These are phyloP conservation scores for Penium margaritaceum DNA, from an alignment of 139 green algal genomes.

Conservation along the genomic window DNA sequence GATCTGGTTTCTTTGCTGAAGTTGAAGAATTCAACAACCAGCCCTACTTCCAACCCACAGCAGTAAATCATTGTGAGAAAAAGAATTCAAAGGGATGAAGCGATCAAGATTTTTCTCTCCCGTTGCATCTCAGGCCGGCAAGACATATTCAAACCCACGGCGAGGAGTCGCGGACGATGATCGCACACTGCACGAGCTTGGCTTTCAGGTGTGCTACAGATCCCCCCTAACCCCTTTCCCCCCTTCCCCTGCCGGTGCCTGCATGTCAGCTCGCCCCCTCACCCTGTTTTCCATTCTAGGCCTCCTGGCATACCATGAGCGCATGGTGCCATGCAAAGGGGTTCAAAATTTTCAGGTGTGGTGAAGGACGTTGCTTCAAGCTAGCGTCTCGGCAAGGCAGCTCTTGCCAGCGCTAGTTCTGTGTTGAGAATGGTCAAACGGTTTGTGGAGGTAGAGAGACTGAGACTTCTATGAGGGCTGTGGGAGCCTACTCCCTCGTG, in stretches of 20 bases:
- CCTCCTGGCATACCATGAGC: background rate
- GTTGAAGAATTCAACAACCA: background rate
- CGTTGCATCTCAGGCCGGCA: slow-evolving; percentile 15
- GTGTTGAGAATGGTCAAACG: too few relatives aligned
- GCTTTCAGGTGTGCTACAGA: slow-evolving; percentile 83
- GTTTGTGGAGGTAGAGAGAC: too few relatives aligned
- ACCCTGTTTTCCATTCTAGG: background rate
- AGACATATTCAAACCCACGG: slow-evolving; percentile 18
- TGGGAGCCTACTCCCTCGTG: too few relatives aligned
- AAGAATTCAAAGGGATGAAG: background rate
- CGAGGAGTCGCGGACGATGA: slow-evolving; percentile 61
- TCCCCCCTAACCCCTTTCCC: too few relatives aligned
- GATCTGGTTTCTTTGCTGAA: too few relatives aligned
- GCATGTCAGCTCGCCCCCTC: background rate
- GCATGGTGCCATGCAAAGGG: background rate
- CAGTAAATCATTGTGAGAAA: background rate
- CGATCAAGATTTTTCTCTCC: background rate
- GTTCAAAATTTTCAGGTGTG: background rate
- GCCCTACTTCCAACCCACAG: too few relatives aligned
- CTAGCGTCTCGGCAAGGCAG: too few relatives aligned
- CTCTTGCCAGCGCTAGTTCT: too few relatives aligned
- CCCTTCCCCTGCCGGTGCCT: background rate
- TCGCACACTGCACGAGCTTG: slow-evolving; percentile 67
- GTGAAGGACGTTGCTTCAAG: too few relatives aligned
- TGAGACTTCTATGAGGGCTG: too few relatives aligned